Conservation (phyloP, 2,329 filamentous ascomycete species). For the Pseudopithomyces chartarum region DNA sequence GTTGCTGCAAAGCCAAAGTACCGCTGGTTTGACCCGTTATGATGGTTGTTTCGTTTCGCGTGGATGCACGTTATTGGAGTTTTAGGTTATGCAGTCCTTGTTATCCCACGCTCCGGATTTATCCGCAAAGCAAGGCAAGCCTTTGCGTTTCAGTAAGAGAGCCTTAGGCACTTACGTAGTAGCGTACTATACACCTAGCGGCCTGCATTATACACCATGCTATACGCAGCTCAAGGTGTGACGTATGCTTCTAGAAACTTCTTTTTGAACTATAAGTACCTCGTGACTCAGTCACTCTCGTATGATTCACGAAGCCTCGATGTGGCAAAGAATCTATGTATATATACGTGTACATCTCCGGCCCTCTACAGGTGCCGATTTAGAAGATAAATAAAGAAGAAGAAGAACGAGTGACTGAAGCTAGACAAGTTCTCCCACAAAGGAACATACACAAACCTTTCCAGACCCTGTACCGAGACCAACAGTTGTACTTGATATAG, state of each 20-base stretch:
- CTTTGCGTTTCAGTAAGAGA: neutral
- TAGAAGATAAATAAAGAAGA: constrained; percentile 1
- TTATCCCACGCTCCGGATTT: neutral
- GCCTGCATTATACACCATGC: neutral
- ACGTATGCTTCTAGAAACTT: neutral
- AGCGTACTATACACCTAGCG: neutral
- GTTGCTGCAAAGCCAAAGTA: too few relatives aligned
- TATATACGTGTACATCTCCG: constrained; percentile 4
- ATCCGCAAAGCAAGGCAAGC: neutral
- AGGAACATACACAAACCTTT: constrained; percentile 7
- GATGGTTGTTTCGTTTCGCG: too few relatives aligned
- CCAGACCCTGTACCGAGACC: constrained; percentile 6
- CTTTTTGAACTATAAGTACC: neutral
- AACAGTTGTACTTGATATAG: constrained; percentile 1
- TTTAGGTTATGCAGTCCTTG: neutral
- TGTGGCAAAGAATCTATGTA: constrained; percentile 5
- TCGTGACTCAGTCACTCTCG: neutral
- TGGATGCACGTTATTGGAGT: neutral
- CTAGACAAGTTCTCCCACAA: neutral
- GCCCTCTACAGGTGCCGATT: constrained; percentile 4
- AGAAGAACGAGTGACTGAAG: neutral
- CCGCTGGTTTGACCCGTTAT: too few relatives aligned
- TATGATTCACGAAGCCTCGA: neutral
- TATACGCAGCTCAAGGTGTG: neutral
- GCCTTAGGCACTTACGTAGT: neutral